These are phyloP conservation scores for Hippophae tibetana DNA, from an alignment of 306 rosid species.

Conservation along the genomic window DNA sequence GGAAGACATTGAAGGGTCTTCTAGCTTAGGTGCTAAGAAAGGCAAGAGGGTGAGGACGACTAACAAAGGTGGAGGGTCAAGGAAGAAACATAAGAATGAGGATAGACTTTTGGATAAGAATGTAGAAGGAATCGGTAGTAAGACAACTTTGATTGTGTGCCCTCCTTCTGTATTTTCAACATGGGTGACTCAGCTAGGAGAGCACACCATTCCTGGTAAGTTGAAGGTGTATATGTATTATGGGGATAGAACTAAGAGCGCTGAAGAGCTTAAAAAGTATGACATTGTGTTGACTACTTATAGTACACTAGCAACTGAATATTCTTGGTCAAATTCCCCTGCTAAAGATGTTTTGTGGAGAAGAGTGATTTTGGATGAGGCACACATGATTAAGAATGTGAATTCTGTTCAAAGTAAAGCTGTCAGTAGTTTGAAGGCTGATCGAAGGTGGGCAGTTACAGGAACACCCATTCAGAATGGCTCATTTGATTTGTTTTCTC, in stretches of 20 bases:
- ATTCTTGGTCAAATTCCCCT: constrained; percentile 15
- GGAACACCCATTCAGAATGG: constrained; percentile 78
- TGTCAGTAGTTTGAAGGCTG: constrained; percentile 35
- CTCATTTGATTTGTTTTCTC: constrained; percentile 58
- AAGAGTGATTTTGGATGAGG: constrained; percentile 77
- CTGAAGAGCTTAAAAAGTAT: constrained; percentile 40
- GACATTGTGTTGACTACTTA: constrained; percentile 78
- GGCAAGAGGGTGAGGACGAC: constrained; percentile 26
- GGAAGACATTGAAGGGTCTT: constrained; percentile 17
- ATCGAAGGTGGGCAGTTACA: constrained; percentile 75
- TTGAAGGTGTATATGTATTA: constrained; percentile 61
- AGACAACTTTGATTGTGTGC: constrained; percentile 61
- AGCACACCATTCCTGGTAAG: constrained; percentile 42
- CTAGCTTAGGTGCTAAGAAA: constrained; percentile 18
- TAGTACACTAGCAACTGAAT: constrained; percentile 38
- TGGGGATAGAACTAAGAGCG: constrained; percentile 47
- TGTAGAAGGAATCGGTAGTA: constrained; percentile 12
- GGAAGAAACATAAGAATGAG: constrained; percentile 25
- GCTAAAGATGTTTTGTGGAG: constrained; percentile 49
- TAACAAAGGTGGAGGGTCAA: constrained; percentile 12
- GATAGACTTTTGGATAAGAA: constrained; percentile 1
- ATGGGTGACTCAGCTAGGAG: constrained; percentile 55
- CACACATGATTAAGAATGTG: constrained; percentile 58
- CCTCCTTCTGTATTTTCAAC: constrained; percentile 71
- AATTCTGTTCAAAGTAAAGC: constrained; percentile 45